Conservation (phyloP, 139 green algal species). For the Volvox reticuliferus region DNA sequence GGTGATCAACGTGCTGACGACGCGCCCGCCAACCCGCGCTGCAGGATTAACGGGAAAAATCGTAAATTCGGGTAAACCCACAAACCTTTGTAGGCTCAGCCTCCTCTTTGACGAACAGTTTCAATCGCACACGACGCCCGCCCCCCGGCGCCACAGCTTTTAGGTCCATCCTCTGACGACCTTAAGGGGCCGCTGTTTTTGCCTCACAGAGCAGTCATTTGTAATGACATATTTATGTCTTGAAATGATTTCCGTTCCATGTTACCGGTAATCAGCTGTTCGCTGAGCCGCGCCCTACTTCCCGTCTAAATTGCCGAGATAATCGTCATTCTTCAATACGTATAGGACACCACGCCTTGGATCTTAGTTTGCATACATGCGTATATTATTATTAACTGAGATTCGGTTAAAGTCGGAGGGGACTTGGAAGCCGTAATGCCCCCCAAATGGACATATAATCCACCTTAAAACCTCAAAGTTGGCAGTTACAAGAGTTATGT, state of each 20-base stretch:
- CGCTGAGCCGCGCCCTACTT: background rate
- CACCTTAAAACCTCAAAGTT: background rate
- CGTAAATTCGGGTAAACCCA: background rate
- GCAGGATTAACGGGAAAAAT: background rate
- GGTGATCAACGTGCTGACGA: background rate
- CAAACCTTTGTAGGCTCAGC: conserved; percentile 14
- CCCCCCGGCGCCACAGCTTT: background rate
- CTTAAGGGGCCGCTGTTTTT: background rate
- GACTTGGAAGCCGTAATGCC: conserved; percentile 14
- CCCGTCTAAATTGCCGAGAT: background rate
- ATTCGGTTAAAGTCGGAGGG: background rate
- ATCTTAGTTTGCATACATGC: background rate
- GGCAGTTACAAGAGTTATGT: background rate
- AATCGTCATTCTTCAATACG: background rate
- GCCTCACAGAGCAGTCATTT: background rate
- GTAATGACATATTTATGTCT: background rate
- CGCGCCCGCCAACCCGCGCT: background rate
- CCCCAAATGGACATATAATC: background rate
- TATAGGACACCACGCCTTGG: background rate
- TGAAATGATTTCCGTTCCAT: background rate
- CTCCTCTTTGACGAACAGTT: conserved; percentile 26
- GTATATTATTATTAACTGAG: background rate
- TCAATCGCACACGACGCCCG: background rate
- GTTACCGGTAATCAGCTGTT: background rate
- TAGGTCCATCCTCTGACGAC: background rate